Percentiles rank a stretch among this genome's conserved stretches.
phyloP scores from a whole-genome alignment of 108 stramenopile species.

The Nitzschia putrida region DNA sequence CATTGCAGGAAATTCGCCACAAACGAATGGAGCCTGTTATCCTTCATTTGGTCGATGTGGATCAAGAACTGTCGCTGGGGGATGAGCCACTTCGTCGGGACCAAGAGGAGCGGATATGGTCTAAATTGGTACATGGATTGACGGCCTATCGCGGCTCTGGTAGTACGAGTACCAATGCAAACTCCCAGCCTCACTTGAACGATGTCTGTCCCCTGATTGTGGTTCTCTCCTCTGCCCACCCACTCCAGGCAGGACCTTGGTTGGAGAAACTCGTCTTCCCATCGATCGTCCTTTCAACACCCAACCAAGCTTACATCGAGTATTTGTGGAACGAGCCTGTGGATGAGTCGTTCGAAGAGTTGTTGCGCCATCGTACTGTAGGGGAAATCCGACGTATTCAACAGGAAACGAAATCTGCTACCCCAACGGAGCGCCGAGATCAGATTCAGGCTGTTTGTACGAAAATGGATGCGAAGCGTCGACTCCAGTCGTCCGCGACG shows the following conservation, averaged over 20 bases:
- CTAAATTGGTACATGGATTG: conserved; percentile 41
- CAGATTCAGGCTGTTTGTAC: conserved; percentile 41
- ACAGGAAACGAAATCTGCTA: conserved; percentile 1
- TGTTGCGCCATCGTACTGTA: conserved; percentile 38
- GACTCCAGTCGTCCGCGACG: conserved; percentile 19
- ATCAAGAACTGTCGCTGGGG: conserved; percentile 53
- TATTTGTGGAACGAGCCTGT: conserved; percentile 49
- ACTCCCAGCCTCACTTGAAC: background rate
- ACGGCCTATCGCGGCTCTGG: background rate
- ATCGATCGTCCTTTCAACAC: conserved; percentile 48
- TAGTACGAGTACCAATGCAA: background rate
- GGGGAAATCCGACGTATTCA: conserved; percentile 37
- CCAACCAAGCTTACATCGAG: conserved; percentile 58
- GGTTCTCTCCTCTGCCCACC: conserved; percentile 53
- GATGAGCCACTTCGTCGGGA: conserved; percentile 53
- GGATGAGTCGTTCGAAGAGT: background rate
- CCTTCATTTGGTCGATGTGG: conserved; percentile 61
- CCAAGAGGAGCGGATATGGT: conserved; percentile 64
- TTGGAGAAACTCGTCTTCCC: conserved; percentile 47
- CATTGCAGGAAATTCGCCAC: conserved; percentile 52
- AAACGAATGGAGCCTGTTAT: conserved; percentile 66
- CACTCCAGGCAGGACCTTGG: conserved; percentile 63
- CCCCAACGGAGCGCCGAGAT: background rate
- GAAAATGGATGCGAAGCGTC: conserved; percentile 19
- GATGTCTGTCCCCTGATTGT: conserved; percentile 49